Evolutionary conservation across 192 early-diverging fungal genomes (phyloP), one percentile per base, ranked within the genome.

Genomic region (Diversispora eburnea): DNA sequence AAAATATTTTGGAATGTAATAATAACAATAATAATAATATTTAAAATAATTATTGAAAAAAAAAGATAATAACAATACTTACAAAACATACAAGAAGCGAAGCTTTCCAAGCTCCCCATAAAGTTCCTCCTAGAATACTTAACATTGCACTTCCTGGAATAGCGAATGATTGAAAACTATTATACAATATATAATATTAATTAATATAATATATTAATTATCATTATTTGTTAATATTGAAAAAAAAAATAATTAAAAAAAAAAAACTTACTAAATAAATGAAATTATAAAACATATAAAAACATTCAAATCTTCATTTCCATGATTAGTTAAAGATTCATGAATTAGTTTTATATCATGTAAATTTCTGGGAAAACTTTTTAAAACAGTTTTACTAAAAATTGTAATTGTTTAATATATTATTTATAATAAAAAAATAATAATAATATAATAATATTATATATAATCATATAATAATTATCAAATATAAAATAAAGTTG

Each of bases 131-230:
- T 25, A 88, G 78, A 10, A 88, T 79, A 41, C 81, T 84, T 8
- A 88, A 76, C 87, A 84, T 85, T 77, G 86, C 79, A 3, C 83
- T 80, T 54, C 87, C 87, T 48, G 87, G 87, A 57, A 88, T 79
- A 17, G 87, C 83, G 22, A 88, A 88, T 4, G 81, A 80, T 51
- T 88, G 87, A n/a, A 88, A 70, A 17, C 87, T 87, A 25, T 19
- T 57, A 25, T 51, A 20, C 47, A 48, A 33, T 3, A 19, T 25
- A n/a, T n/a, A n/a, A n/a, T n/a, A n/a, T n/a, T n/a, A n/a, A n/a
- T n/a, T n/a, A n/a, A 33, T 3, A 19, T 25, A 57, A 45, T 17
- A 57, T 45, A 7, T 19, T 42, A 58, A 47, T 19, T 41, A 57
- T 42, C 4, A 13, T 41, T 17, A 42, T 57, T 46, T 10, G 59